Evolutionary conservation across 352 stramenopile genomes (phyloP), one percentile per base, ranked within the genome.

Genomic region (Phytophthora citrophthora): DNA sequence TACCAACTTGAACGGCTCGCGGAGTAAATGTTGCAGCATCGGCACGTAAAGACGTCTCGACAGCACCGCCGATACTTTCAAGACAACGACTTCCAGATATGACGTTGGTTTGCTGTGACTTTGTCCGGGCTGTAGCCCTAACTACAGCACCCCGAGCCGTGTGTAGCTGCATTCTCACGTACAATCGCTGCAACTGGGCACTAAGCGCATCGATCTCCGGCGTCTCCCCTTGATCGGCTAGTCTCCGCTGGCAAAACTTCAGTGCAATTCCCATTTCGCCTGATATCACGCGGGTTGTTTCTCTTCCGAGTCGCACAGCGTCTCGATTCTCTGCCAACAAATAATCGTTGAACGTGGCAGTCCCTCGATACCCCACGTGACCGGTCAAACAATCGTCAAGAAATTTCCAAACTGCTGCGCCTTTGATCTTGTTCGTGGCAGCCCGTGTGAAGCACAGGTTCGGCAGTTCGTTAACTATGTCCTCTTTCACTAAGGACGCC

Each of bases 361-460:
- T 49, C n/a, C 26, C 36, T 16, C 4, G 50, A 18, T 49, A 32
- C 13, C n/a, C 54, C 13, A 59, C 15, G 6, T 81, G 68, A 5
- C 68, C 72, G 1, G 68, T 81, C 26, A 73, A 23, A 3, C 27
- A 54, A 39, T 81, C 72, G 43, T 81, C 68, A 11, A 81, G 49
- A 24, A 71, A 81, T 38, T 59, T 59, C 50, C 44, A 71, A 9
- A 77, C 62, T 0, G 72, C 68, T 7, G 64, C 52, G n/a, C 72
- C 68, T 24, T 81, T 76, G 45, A 75, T 70, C 38, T 66, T 66
- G 63, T 80, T 80, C 23, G 72, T 77, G 0, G 57, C 64, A 12
- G 72, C 52, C 11, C 62, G 60, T 9, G 72, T 81, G 12, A 81
- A 63, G 15, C 72, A 76, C 34, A 81, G 8, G 27, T 80, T 80